Evolutionary conservation across 495 filamentous ascomycete genomes (phyloP).

Genomic region (Choiromyces venosus): DNA sequence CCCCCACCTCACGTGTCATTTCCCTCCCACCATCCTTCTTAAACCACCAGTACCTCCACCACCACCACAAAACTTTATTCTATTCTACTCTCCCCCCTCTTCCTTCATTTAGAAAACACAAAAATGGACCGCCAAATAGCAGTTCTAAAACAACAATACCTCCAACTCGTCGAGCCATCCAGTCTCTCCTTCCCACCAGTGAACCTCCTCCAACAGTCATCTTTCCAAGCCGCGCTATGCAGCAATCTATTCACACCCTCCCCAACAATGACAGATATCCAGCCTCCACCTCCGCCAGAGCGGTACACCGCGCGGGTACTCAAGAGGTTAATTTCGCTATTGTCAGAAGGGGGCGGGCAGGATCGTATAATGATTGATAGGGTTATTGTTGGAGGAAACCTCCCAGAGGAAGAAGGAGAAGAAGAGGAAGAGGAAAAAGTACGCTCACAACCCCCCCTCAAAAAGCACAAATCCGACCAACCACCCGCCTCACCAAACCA

Average conservation of each 20-base stretch:
- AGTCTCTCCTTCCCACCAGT: conserved; percentile 23
- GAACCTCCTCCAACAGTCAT: conserved; percentile 12
- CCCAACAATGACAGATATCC: too few species aligned
- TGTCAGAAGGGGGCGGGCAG: not conserved
- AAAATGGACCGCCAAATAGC: conserved; percentile 26
- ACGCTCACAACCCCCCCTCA: conserved; percentile 18
- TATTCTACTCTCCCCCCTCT: too few species aligned
- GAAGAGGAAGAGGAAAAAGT: conserved; percentile 18
- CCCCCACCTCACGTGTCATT: not conserved
- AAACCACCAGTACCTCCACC: too few species aligned
- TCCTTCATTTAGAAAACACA: not conserved
- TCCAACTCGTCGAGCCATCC: conserved; percentile 35
- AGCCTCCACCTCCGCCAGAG: conserved; percentile 23
- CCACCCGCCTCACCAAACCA: conserved; percentile 6
- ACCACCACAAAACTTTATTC: not conserved
- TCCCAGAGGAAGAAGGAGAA: not conserved
- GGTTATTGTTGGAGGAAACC: not conserved
- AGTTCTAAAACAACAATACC: conserved; percentile 32
- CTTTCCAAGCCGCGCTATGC: conserved; percentile 30
- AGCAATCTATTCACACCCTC: conserved; percentile 17
- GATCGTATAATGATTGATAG: not conserved
- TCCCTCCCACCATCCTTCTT: not conserved
- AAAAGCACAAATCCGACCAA: conserved; percentile 20
- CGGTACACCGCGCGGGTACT: conserved; percentile 32
- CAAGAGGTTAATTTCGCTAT: conserved; percentile 26